Percentiles rank a stretch among this genome's conserved stretches.
These are phyloP conservation scores for Apiotrichum gamsii DNA, from an alignment of 1,284 basidiomycete species.

Conservation along the genomic window DNA sequence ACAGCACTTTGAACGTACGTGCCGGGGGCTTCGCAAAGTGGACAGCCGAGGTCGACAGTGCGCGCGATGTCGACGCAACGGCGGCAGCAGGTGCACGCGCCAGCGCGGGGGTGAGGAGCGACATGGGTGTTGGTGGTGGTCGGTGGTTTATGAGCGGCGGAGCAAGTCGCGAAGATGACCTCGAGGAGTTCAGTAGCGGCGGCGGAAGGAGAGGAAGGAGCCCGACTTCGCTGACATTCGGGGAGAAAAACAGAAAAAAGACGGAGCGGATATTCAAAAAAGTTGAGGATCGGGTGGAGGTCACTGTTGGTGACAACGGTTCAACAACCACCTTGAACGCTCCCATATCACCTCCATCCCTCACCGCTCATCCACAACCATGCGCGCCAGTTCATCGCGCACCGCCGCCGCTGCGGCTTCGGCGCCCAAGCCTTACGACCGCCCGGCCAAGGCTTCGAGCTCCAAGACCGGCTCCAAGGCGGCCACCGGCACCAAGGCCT, in stretches of 20 bases:
- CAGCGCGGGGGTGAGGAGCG: constrained; percentile 10
- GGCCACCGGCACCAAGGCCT: constrained; percentile 22
- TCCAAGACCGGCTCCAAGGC: constrained; percentile 7
- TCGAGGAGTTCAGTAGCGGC: too few relatives aligned
- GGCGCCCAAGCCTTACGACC: constrained; percentile 18
- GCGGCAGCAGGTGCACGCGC: constrained; percentile 1
- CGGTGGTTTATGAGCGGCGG: neutral
- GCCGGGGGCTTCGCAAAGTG: too few relatives aligned
- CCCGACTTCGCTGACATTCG: too few relatives aligned
- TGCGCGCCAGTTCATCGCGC: constrained; percentile 4
- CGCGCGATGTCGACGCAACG: constrained; percentile 16
- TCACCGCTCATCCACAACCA: constrained; percentile 2
- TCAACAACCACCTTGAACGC: neutral
- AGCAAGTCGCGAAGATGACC: too few relatives aligned
- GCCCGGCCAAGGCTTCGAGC: constrained; percentile 2
- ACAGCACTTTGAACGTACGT: too few relatives aligned
- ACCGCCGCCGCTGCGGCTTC: neutral
- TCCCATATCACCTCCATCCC: neutral
- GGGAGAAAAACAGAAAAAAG: constrained; percentile 13
- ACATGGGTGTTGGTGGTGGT: constrained; percentile 5
- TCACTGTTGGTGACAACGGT: too few relatives aligned
- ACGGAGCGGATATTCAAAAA: constrained; percentile 14
- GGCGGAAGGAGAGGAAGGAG: too few relatives aligned
- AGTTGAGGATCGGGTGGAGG: too few relatives aligned
- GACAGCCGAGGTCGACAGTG: constrained; percentile 19